Base-by-base conservation (phyloP, 2,329 filamentous ascomycete genomes). In the Lachnellula suecica region DNA sequence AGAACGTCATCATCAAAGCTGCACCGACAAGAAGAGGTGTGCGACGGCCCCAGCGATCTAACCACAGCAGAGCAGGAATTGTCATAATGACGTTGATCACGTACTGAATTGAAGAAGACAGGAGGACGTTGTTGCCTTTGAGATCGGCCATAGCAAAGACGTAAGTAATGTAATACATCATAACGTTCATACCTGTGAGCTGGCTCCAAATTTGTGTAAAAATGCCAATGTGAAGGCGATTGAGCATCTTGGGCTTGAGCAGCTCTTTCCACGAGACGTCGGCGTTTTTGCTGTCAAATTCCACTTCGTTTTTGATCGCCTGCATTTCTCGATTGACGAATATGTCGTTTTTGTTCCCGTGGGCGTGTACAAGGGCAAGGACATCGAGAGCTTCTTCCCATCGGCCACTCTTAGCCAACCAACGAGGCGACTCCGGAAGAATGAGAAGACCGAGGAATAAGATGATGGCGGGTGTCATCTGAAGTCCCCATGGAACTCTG, bases 71-170 rank as follows among this genome's bases (percentile, higher is more conserved):
- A 1, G 88, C 88, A 0, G 88, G 87, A 3, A 92, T 68, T 0
- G 89, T 93, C 84, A 90, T 89, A 47, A 85, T 54, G 1, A 93
- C 88, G 68, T 92, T 92, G 74, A 93, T 89, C 61, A 91, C 77
- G 66, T 88, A 89, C 64, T 89, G 83, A 57, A 89, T 89, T 9
- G 81, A 83, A 17, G 83, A 87, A 7, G 86, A 79, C 41, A 88
- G 69, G 8, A 90, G 76, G 34, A 83, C 79, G 48, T 76, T 77
- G 59, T 81, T 74, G 3, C 77, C 78, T 8, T 5, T n/a, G 9
- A 87, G 73, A 9, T 85, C 85, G 15, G 86, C 85, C 87, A 90
- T 90, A 10, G 76, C 76, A 67, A 89, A 89, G 53, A 89, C 79
- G 58, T 88, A 88, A 6, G 62, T 65, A 23, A 66, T 65, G 46